These are phyloP conservation scores for Neopestalotiopsis clavispora DNA, from an alignment of 2,329 filamentous ascomycete genomes.

Conservation along the genomic window DNA sequence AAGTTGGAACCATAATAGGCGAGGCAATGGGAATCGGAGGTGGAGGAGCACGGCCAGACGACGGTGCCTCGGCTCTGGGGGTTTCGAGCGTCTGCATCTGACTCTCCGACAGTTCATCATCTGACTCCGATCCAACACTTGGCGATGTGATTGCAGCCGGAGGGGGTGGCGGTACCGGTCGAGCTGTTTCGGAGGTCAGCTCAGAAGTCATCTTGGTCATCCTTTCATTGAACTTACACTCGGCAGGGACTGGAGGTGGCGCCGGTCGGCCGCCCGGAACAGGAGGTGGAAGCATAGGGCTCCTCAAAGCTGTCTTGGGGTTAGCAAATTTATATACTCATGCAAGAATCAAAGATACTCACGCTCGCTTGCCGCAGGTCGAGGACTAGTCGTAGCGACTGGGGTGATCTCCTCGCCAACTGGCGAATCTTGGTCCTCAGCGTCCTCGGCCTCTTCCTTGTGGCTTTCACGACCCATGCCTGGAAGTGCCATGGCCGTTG, in stretches of 20 bases:
- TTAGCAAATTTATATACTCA: conserved; percentile 24
- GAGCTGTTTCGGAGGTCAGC: conserved; percentile 55
- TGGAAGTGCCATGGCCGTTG: conserved; percentile 68
- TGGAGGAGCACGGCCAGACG: conserved; percentile 45
- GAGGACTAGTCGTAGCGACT: conserved; percentile 33
- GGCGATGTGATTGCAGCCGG: conserved; percentile 64
- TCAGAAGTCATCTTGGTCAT: conserved; percentile 8
- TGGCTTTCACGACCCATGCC: conserved; percentile 69
- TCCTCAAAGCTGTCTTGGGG: conserved; percentile 23
- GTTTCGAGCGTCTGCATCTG: conserved; percentile 50
- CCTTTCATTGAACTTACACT: conserved; percentile 55
- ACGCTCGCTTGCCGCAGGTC: conserved; percentile 30
- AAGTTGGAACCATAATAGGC: conserved; percentile 47
- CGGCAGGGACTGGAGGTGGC: conserved; percentile 62
- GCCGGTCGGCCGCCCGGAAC: conserved; percentile 56
- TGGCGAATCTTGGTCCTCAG: conserved; percentile 52
- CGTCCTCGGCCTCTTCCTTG: conserved; percentile 47
- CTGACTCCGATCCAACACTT: conserved; percentile 82
- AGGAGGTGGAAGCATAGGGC: conserved; percentile 43
- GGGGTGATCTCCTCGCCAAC: conserved; percentile 38
- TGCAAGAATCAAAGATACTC: conserved; percentile 25
- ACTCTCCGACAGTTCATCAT: conserved; percentile 77
- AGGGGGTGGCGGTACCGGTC: conserved; percentile 52
- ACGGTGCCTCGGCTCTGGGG: conserved; percentile 42
- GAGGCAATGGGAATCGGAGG: conserved; percentile 48